Evolutionary conservation across 2,329 filamentous ascomycete species (phyloP).

Genomic region (Curvularia lunata): DNA sequence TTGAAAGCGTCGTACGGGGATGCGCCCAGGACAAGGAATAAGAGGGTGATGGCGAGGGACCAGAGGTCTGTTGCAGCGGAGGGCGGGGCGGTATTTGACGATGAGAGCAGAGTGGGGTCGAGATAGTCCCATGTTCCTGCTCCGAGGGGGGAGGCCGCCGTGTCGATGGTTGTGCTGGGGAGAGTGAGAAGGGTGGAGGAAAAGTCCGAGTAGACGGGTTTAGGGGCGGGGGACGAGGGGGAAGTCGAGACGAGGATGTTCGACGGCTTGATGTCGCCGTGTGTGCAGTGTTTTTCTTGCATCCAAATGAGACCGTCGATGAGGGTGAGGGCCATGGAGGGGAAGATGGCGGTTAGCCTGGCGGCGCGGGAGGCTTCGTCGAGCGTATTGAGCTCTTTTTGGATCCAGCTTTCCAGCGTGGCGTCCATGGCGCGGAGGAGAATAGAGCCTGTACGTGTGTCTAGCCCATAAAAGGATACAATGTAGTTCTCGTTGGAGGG

Average conservation of each 20-base stretch:
- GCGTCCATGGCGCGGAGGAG: slow-evolving; percentile 43
- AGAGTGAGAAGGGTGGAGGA: slow-evolving; percentile 45
- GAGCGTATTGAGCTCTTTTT: slow-evolving; percentile 36
- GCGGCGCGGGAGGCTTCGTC: slow-evolving; percentile 38
- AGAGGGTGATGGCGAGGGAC: slow-evolving; percentile 54
- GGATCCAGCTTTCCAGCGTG: slow-evolving; percentile 44
- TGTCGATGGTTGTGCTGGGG: slow-evolving; percentile 14
- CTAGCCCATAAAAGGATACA: slow-evolving; percentile 44
- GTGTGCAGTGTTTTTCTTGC: slow-evolving; percentile 48
- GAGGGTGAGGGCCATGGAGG: slow-evolving; percentile 49
- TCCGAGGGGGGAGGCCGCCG: slow-evolving; percentile 40
- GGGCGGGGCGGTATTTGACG: slow-evolving; percentile 30
- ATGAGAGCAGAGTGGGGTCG: slow-evolving; percentile 43
- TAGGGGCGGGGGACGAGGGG: slow-evolving; percentile 7
- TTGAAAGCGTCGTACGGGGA: slow-evolving; percentile 51
- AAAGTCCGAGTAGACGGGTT: slow-evolving; percentile 53
- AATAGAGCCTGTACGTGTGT: slow-evolving; percentile 37
- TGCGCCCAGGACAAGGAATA: slow-evolving; percentile 52
- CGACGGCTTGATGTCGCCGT: slow-evolving; percentile 57
- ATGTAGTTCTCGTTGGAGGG: slow-evolving; percentile 32
- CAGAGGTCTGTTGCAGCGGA: slow-evolving; percentile 52
- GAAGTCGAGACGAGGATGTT: slow-evolving; percentile 53
- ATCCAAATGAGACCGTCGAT: slow-evolving; percentile 53
- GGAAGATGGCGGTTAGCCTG: slow-evolving; percentile 49
- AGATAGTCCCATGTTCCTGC: slow-evolving; percentile 58